Evolutionary conservation across 139 green algal species (phyloP), one percentile per base, ranked within the genome.

Genomic region (Chlorella sp.): DNA sequence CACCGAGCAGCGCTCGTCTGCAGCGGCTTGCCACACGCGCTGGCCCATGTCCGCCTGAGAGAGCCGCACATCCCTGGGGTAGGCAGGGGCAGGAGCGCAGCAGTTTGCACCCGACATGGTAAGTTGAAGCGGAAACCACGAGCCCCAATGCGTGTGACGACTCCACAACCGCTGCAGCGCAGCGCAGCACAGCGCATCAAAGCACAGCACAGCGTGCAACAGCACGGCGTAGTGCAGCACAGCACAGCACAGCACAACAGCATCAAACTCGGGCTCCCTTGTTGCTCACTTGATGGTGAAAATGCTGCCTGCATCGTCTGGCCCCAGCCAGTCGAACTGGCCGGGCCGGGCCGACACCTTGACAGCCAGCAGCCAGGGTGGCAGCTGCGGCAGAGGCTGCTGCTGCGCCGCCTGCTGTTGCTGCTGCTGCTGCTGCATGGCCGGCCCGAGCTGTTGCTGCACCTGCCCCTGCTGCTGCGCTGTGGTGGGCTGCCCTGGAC

Each of bases 321-420:
- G 58, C 0, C 64, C 79, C 79, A 84, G n/a, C 79, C 79, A 84
- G n/a, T 76, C 64, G n/a, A 84, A 20, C 64, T 75, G 34, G 1
- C 14, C 32, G 13, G 64, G 4, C 43, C 51, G 36, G 64, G 43
- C 79, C 0, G 22, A 26, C 43, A 84, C 43, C 44, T 62, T 54
- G 43, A 84, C 62, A 2, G 79, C 79, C 43, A 84, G 79, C 64
- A 84, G 79, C 79, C 79, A 84, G 64, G 64, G 79, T 0, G 30
- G 76, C 38, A 28, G 44, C 76, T 72, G 74, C n/a, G 20, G 38
- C 19, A 19, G 36, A 0, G 69, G 38, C 2, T 36, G 19, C 20
- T 26, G 69, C 73, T 65, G 44, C 73, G 32, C 32, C 20, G 7
- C 44, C 28, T 32, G 73, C 46, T 41, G 11, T 24, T 62, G 72